phyloP scores from a whole-genome alignment of 345 rosid species.

The Gossypium anomalum region DNA sequence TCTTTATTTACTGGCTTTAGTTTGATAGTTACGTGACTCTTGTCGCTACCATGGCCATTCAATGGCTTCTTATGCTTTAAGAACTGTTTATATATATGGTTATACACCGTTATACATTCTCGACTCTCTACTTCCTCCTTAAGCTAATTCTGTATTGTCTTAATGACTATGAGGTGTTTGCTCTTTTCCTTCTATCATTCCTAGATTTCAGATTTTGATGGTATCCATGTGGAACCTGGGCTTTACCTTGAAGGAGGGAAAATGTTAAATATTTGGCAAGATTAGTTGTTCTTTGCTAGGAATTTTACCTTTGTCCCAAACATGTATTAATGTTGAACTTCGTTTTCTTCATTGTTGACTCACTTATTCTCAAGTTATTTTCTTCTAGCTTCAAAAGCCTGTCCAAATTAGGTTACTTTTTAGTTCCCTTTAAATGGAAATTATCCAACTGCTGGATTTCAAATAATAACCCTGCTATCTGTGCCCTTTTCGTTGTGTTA shows the following conservation, averaged over 20 bases:
- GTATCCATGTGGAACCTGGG: background rate
- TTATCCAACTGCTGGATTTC: background rate
- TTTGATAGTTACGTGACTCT: background rate
- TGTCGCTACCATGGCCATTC: background rate
- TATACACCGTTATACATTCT: too few species aligned
- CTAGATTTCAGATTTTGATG: background rate
- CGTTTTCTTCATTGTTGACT: background rate
- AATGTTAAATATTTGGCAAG: background rate
- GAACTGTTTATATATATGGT: background rate
- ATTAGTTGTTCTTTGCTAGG: background rate
- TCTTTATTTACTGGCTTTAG: conserved; percentile 3
- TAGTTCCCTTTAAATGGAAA: background rate
- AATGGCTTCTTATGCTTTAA: background rate
- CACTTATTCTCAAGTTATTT: background rate
- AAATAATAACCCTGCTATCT: background rate
- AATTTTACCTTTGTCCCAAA: background rate
- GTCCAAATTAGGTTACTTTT: background rate
- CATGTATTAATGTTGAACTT: background rate
- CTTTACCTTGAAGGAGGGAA: background rate
- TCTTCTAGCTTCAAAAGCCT: background rate
- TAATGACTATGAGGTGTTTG: background rate
- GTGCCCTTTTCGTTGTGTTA: background rate
- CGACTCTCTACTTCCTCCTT: background rate
- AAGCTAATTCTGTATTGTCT: background rate
- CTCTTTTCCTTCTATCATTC: background rate